A percentile compares a stretch with the other conserved stretches of the same genome.
phyloP scores from a whole-genome alignment of 2,329 filamentous ascomycete genomes.

The Mycocentrospora acerina region DNA sequence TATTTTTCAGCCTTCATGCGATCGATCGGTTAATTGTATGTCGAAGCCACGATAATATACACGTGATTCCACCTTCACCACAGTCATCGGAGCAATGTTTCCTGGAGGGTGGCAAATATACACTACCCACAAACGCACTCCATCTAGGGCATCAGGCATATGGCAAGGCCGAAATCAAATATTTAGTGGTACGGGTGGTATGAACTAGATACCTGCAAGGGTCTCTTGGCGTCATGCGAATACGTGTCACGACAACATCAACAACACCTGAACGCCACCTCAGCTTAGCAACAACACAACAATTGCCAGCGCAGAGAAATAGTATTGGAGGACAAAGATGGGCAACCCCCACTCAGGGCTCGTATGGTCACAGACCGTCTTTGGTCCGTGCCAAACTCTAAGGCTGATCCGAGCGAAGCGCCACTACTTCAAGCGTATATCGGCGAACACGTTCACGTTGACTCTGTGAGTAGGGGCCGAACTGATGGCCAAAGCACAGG shows the following conservation, averaged over 20 bases:
- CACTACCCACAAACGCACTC: too few relatives aligned
- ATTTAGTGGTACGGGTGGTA: too few relatives aligned
- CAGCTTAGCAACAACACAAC: constrained; percentile 28
- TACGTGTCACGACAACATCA: constrained; percentile 24
- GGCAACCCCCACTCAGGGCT: constrained; percentile 17
- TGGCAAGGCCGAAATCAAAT: too few relatives aligned
- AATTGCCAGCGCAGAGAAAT: constrained; percentile 27
- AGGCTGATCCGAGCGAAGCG: constrained; percentile 15
- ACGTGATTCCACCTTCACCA: too few relatives aligned
- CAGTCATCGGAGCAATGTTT: too few relatives aligned
- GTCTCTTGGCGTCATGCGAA: constrained; percentile 21
- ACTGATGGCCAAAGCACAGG: constrained; percentile 30
- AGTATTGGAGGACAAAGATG: constrained; percentile 17
- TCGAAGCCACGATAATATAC: too few relatives aligned
- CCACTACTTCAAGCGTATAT: constrained; percentile 10
- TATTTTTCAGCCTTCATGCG: too few relatives aligned
- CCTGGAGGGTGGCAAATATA: too few relatives aligned
- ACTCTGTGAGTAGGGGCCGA: constrained; percentile 15
- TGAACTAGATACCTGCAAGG: too few relatives aligned
- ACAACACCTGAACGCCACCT: constrained; percentile 19
- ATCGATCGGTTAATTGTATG: too few relatives aligned
- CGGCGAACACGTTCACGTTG: constrained; percentile 8
- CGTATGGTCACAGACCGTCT: constrained; percentile 11
- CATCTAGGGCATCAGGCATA: too few relatives aligned
- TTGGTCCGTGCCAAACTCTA: constrained; percentile 4